These are phyloP conservation scores for Penicillium paneum DNA, from an alignment of 2,329 filamentous ascomycete genomes.

Conservation along the genomic window DNA sequence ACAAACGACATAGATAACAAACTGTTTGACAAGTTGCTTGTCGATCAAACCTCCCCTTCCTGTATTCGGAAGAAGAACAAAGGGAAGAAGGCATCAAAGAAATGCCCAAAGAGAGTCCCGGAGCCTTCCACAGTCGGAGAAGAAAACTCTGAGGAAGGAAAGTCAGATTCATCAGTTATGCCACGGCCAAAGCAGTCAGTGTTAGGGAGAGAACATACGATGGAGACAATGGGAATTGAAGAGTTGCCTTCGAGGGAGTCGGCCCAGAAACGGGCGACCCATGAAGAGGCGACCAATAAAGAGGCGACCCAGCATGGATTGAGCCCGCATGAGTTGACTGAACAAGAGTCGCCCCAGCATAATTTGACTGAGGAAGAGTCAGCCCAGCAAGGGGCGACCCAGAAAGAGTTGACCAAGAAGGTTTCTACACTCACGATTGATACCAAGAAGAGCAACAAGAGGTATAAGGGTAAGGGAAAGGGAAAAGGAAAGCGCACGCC, in stretches of 20 bases:
- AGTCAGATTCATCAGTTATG: background rate
- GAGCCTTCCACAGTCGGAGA: background rate
- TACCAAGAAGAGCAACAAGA: background rate
- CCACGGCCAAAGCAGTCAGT: background rate
- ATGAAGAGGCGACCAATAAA: background rate
- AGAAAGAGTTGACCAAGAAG: background rate
- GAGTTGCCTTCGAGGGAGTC: background rate
- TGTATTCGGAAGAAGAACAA: background rate
- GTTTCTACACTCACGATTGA: background rate
- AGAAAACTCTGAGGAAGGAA: background rate
- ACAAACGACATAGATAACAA: background rate
- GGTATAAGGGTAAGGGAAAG: background rate
- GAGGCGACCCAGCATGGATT: background rate
- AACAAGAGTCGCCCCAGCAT: too few species aligned
- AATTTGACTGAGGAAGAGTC: background rate
- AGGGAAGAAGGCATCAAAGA: constrained; percentile 1
- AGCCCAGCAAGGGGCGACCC: background rate
- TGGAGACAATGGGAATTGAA: background rate
- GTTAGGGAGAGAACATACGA: background rate
- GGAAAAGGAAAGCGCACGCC: background rate
- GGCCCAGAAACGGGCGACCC: background rate
- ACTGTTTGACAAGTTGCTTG: background rate
- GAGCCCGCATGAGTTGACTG: background rate
- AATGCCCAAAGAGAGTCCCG: background rate
- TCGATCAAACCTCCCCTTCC: background rate